These are phyloP conservation scores for Amorphotheca resinae DNA, from an alignment of 495 filamentous ascomycete species.

Conservation along the genomic window DNA sequence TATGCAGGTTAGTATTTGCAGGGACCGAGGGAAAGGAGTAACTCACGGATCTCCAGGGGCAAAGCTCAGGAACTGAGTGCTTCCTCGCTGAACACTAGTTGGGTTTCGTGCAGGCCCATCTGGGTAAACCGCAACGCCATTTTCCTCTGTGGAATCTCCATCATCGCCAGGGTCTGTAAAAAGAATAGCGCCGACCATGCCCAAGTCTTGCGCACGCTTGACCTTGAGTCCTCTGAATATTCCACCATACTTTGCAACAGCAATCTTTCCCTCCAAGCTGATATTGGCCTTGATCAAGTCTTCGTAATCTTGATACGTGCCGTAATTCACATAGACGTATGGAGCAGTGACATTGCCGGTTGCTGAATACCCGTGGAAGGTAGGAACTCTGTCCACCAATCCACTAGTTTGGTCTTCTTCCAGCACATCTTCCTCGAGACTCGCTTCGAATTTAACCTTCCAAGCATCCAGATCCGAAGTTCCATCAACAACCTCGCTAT, in stretches of 20 bases:
- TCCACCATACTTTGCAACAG: constrained; percentile 71
- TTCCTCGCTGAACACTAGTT: constrained; percentile 86
- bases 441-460: constrained; percentile 66
- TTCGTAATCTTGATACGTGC: constrained; percentile 72
- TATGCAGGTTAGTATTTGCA: constrained; percentile 8
- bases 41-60: constrained; percentile 47
- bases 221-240: constrained; percentile 89
- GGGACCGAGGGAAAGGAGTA: background rate
- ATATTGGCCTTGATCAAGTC: constrained; percentile 69
- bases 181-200: constrained; percentile 76
- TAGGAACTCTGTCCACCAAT: constrained; percentile 64
- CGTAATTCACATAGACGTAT: constrained; percentile 78
- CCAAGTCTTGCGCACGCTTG: constrained; percentile 82
- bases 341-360: constrained; percentile 78
- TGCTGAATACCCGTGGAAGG: constrained; percentile 92
- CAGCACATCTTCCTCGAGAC: constrained; percentile 74
- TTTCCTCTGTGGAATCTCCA: constrained; percentile 64
- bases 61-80: constrained; percentile 66
- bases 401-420: constrained; percentile 69
- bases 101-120: constrained; percentile 79
- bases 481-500: constrained; percentile 6
- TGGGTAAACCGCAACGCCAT: constrained; percentile 73
- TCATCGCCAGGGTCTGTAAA: constrained; percentile 89
- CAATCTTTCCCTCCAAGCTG: constrained; percentile 71
- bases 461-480: constrained; percentile 25